phyloP scores from a whole-genome alignment of 192 early-diverging fungal genomes.

The Linnemannia zychae region DNA sequence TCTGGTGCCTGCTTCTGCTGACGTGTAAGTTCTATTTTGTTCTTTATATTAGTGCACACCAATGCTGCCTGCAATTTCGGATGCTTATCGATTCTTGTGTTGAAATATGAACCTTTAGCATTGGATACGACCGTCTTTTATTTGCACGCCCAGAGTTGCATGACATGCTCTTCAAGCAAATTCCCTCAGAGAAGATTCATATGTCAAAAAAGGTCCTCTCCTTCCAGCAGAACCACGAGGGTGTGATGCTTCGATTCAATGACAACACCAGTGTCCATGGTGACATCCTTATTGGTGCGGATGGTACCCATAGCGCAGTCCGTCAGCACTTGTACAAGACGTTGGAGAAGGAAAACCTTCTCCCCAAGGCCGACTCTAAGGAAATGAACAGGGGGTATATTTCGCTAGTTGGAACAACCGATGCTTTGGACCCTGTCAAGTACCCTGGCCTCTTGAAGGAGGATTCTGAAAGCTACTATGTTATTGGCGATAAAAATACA shows the following conservation, averaged over 20 bases:
- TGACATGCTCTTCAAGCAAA: background rate
- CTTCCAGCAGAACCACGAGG: background rate
- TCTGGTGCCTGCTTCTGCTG: background rate
- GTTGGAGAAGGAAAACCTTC: background rate
- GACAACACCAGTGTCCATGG: background rate
- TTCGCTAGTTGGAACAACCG: slow-evolving; percentile 4
- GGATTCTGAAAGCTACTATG: background rate
- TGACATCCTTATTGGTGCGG: background rate
- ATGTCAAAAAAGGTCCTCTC: background rate
- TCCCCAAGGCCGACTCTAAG: background rate
- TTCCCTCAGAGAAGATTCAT: background rate
- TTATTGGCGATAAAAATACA: slow-evolving; percentile 1
- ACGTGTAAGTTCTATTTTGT: background rate
- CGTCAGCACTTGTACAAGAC: background rate
- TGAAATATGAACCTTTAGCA: background rate
- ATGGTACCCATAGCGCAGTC: background rate
- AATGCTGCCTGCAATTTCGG: background rate
- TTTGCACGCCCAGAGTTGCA: background rate
- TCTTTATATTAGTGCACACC: background rate
- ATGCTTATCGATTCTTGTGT: too few relatives aligned
- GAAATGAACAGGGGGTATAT: slow-evolving; percentile 16
- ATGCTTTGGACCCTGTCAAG: background rate
- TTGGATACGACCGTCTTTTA: background rate
- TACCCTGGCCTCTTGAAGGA: background rate
- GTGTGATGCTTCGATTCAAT: background rate